Base-by-base conservation (phyloP, 371 early-diverging fungal species). In the Lichtheimia hyalospora region DNA sequence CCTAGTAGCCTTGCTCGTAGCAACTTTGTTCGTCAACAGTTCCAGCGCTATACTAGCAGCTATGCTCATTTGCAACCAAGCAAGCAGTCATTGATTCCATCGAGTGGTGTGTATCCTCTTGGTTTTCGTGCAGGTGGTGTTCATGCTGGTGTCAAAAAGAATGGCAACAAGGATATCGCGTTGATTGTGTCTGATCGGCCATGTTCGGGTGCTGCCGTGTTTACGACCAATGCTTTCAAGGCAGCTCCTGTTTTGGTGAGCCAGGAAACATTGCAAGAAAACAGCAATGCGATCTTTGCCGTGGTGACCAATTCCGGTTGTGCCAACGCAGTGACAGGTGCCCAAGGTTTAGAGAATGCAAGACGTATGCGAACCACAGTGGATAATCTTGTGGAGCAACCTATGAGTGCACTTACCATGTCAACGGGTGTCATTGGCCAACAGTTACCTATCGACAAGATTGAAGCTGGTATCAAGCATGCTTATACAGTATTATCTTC, bases 391-490 rank as follows among this genome's bases (percentile, higher is more conserved):
- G 69, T 64, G 13, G 71, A 75, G n/a, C 74, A 77, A 8, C 58
- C 69, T 18, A 48, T 59, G 15, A 71, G 74, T 23, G 78, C 89
- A 1, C 66, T 96, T 56, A 91, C 94, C 34, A 95, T 97, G 96
- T 96, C 96, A 2, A 97, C 98, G 0, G 98, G 98, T 43, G 98
- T 97, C 24, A 97, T 97, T 69, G 98, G 98, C 3, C 95, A 96
- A 64, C 88, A 85, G 43, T 74, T 96, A 48, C 88, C 91, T 14
- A 90, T 96, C 71, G 89, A 90, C 27, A 92, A 92, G 71, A 90
- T 97, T 52, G 64, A 79, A 49, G 53, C 71, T n/a, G 98, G 96
- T 10, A 84, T 96, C 51, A 60, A 65, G 5, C 61, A 71, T 7
- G 81, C 73, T 1, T 70, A 67, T 40, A 43, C 63, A n/a, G 28